Evolutionary conservation across 2,329 filamentous ascomycete genomes (phyloP), one percentile per base, ranked within the genome.

Genomic region (Neophaeococcomyces aloes): DNA sequence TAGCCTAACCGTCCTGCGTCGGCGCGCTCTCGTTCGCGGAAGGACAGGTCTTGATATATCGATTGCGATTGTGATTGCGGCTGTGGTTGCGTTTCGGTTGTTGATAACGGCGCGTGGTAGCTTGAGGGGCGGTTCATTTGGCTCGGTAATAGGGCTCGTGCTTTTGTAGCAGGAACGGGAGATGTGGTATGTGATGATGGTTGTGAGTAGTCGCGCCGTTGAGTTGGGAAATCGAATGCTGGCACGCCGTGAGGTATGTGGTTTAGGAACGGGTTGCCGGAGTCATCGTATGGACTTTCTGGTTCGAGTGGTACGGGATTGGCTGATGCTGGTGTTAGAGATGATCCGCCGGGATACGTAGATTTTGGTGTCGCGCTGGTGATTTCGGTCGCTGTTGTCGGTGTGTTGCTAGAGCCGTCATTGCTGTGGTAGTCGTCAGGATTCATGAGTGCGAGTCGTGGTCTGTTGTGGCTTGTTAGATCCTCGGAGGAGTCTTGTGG

Each of bases 91-190:
- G 36, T 42, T 15, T 42, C 27, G 42, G 13, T 31, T 30, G 33
- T 41, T 38, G n/a, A n/a, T n/a, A n/a, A n/a, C n/a, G n/a, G n/a
- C n/a, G n/a, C n/a, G n/a, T n/a, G n/a, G 35, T 49, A 48, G 18
- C 41, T 48, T 4, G 48, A 38, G 38, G 57, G 53, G 30, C 53
- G 54, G 27, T 50, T 46, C 44, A 63, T 57, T 36, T 60, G 59
- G 42, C 55, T 60, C 27, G 60, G 56, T 25, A 61, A 54, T 8
- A 58, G 53, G 15, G 59, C 60, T 23, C 51, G 54, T 15, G 55
- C 59, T 35, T 46, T 48, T 19, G 45, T 32, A 45, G 42, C 48
- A 35, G 8, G 47, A 34, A 44, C 48, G 34, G 8, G 47, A 34
- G 41, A 40, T 45, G 33, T 41, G 34, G 18, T 44, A 35, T 31